Conservation (phyloP, 2,329 filamentous ascomycete genomes). For the Aspergillus sp. region DNA sequence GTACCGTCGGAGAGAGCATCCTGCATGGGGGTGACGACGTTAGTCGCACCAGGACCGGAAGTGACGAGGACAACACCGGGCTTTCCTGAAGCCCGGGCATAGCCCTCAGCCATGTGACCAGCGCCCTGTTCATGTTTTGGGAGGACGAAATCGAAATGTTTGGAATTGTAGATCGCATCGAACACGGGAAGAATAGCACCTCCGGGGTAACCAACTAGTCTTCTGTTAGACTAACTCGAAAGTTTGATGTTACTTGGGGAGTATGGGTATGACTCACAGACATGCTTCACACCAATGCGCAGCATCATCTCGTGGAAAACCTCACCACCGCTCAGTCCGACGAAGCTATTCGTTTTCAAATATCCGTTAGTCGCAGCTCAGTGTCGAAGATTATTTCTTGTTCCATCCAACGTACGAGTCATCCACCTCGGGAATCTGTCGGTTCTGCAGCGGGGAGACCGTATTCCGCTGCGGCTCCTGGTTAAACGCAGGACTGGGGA, state of each 20-base stretch:
- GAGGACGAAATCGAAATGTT: conserved; percentile 91
- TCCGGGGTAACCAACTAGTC: conserved; percentile 74
- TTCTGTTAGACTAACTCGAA: not conserved
- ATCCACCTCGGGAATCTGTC: conserved; percentile 58
- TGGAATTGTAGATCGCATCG: conserved; percentile 97
- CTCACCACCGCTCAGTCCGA: conserved; percentile 89
- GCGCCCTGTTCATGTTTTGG: conserved; percentile 96
- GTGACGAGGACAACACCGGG: conserved; percentile 95
- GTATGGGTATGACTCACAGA: conserved; percentile 58
- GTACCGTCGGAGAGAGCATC: conserved; percentile 93
- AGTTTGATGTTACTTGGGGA: too few species aligned
- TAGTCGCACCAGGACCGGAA: conserved; percentile 91
- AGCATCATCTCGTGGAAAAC: conserved; percentile 99
- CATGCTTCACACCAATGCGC: conserved; percentile 79
- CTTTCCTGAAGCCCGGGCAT: conserved; percentile 86
- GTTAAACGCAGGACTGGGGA: conserved; percentile 55
- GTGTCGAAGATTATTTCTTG: not conserved
- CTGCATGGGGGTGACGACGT: conserved; percentile 92
- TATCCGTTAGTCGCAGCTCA: conserved; percentile 3
- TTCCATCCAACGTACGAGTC: conserved; percentile 58
- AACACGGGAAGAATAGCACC: conserved; percentile 96
- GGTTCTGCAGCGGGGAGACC: conserved; percentile 59
- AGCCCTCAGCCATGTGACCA: conserved; percentile 97
- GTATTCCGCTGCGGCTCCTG: conserved; percentile 51
- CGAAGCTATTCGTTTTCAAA: conserved; percentile 52